Evolutionary conservation across 805 yeast species (phyloP), one percentile per base, ranked within the genome.

Genomic region (Lipomyces spencermartinsiae): DNA sequence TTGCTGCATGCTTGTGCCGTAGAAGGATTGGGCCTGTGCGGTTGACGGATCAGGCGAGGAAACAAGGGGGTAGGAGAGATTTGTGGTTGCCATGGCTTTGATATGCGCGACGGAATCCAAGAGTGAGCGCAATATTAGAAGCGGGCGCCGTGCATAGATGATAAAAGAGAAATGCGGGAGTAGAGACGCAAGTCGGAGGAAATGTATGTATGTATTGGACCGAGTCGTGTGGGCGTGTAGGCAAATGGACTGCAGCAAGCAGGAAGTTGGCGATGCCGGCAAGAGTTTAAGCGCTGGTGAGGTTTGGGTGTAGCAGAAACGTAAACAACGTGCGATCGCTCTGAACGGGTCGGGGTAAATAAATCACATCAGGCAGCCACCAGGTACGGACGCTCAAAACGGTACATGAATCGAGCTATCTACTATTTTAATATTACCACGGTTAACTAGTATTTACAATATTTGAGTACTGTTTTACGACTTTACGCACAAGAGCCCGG

Each of bases 1-100:
- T 43, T 43, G 49, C 49, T 43, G 49, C 49, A 43, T 43, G 49
- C 22, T 43, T 43, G 49, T 43, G 49, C 49, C 49, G 49, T 43
- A 43, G 49, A 43, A 43, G 8, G 49, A 43, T 43, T 43, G 49
- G 19, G n/a, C 22, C 49, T 43, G 49, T 8, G 49, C 49, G 22
- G 49, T 43, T 5, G 61, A 34, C 43, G 64, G 58, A 39, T 65
- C 64, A 49, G 68, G 58, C 25, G 68, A 56, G 60, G 58, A 64
- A 54, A 55, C 59, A 4, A 61, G 68, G 43, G 59, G 59, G 43
- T 33, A 57, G 59, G 33, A 34, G 9, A 22, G 16, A 22, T 57
- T 57, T 57, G 59, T 37, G 7, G 59, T 37, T 16, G 59, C 43
- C 59, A 57, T 57, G 37, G n/a, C 49, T 25, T 22, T 10, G 1